phyloP scores from a whole-genome alignment of 1,284 basidiomycete species.

The Neotropicomus parvogracilis region DNA sequence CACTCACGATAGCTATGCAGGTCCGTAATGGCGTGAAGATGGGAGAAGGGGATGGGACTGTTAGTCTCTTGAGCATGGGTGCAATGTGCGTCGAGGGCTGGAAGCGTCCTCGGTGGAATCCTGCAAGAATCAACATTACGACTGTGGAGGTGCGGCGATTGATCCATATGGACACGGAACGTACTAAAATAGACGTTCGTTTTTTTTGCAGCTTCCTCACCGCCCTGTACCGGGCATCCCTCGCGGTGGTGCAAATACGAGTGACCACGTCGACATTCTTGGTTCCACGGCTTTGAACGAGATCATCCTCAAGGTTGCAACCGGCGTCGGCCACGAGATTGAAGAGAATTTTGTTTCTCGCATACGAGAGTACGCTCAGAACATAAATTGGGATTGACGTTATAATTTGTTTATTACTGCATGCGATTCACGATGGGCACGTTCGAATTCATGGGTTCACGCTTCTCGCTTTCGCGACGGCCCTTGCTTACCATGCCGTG shows the following conservation, averaged over 20 bases:
- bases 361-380: conserved; percentile 73
- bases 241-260: conserved; percentile 87
- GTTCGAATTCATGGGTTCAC: conserved; percentile 8
- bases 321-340: conserved; percentile 71
- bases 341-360: conserved; percentile 73
- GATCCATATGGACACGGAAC: conserved; percentile 2
- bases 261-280: conserved; percentile 92
- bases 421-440: conserved; percentile 4
- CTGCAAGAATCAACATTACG: conserved; percentile 79
- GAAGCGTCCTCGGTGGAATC: conserved; percentile 91
- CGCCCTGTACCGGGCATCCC: conserved; percentile 72
- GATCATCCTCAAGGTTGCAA: conserved; percentile 85
- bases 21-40: conserved; percentile 82
- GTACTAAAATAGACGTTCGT: conserved; percentile 10
- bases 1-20: conserved; percentile 31
- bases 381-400: conserved; percentile 73
- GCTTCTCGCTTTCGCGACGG: too few species aligned
- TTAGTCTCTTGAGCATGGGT: conserved; percentile 84
- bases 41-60: conserved; percentile 96
- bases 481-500: neutral
- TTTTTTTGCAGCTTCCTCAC: conserved; percentile 69
- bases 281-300: conserved; percentile 87
- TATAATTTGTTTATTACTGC: conserved; percentile 3
- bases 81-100: conserved; percentile 96
- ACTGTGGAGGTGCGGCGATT: conserved; percentile 72